These are phyloP conservation scores for Cyclaneusma minus DNA, from an alignment of 2,329 filamentous ascomycete genomes.

Conservation along the genomic window DNA sequence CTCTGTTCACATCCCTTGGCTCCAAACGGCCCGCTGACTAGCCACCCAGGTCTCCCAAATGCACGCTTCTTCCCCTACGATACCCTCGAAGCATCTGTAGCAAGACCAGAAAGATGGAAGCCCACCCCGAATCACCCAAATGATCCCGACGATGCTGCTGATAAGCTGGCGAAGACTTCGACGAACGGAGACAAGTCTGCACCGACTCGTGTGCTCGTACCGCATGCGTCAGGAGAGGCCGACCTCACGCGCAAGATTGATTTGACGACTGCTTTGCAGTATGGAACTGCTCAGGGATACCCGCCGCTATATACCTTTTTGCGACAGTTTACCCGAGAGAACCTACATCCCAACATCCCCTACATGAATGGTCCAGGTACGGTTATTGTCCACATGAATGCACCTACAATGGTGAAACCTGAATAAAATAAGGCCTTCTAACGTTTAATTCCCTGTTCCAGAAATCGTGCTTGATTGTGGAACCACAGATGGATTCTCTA, in stretches of 20 bases:
- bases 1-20: constrained; percentile 6
- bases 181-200: constrained; percentile 10
- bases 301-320: constrained; percentile 65
- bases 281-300: constrained; percentile 71
- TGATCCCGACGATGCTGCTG: constrained; percentile 22
- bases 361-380: constrained; percentile 63
- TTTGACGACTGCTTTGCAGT: constrained; percentile 68
- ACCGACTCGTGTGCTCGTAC: constrained; percentile 47
- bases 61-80: constrained; percentile 78
- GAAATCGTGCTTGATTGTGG: constrained; percentile 71
- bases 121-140: constrained; percentile 48
- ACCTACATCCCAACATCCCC: constrained; percentile 68
- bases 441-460: no score
- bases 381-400: constrained; percentile 63
- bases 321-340: constrained; percentile 59
- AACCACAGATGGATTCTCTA: constrained; percentile 72
- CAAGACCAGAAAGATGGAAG: constrained; percentile 57
- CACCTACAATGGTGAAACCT: no score
- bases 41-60: constrained; percentile 55
- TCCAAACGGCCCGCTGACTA: not conserved
- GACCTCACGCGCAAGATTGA: constrained; percentile 61
- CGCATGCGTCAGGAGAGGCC: constrained; percentile 43
- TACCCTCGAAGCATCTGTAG: constrained; percentile 70
- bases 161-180: constrained; percentile 19
- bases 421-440: no score